A percentile compares a stretch with the other conserved stretches of the same genome.
These are phyloP conservation scores for Abrus pulchellus DNA, from an alignment of 306 rosid genomes.

Conservation along the genomic window DNA sequence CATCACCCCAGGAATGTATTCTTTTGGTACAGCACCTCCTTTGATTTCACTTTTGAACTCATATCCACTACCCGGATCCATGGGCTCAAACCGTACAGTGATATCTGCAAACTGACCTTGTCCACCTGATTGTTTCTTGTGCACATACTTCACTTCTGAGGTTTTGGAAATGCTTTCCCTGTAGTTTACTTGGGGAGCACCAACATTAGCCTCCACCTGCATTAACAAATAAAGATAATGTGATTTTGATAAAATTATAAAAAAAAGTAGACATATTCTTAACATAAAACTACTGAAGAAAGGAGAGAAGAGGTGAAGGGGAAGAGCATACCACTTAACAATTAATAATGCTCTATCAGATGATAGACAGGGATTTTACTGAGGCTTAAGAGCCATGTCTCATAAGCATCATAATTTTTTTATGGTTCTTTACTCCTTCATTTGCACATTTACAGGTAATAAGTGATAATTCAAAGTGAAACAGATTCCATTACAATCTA, in stretches of 20 bases:
- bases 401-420: slow-evolving; percentile 5
- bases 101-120: slow-evolving; percentile 97
- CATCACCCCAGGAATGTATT: slow-evolving; percentile 96
- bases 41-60: slow-evolving; percentile 98
- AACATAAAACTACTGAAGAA: slow-evolving; percentile 3
- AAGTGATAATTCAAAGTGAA: slow-evolving; percentile 6
- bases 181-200: slow-evolving; percentile 99
- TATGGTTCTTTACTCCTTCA: neutral
- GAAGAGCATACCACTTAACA: neutral
- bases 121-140: slow-evolving; percentile 99
- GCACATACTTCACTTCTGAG: slow-evolving; percentile 80
- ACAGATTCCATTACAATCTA: slow-evolving; percentile 28
- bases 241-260: slow-evolving; percentile 26
- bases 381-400: slow-evolving; percentile 14
- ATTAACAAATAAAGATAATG: slow-evolving; percentile 42
- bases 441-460: slow-evolving; percentile 12
- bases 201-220: slow-evolving; percentile 97
- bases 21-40: slow-evolving; percentile 96
- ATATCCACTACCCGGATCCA: slow-evolving; percentile 91
- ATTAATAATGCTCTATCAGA: slow-evolving; percentile 26
- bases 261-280: neutral
- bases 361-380: slow-evolving; percentile 20
- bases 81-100: slow-evolving; percentile 88
- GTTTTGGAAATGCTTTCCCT: slow-evolving; percentile 89
- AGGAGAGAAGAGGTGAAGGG: neutral